These are phyloP conservation scores for Cunninghamia lanceolata DNA, from an alignment of 75 land plant genomes.

Conservation along the genomic window DNA sequence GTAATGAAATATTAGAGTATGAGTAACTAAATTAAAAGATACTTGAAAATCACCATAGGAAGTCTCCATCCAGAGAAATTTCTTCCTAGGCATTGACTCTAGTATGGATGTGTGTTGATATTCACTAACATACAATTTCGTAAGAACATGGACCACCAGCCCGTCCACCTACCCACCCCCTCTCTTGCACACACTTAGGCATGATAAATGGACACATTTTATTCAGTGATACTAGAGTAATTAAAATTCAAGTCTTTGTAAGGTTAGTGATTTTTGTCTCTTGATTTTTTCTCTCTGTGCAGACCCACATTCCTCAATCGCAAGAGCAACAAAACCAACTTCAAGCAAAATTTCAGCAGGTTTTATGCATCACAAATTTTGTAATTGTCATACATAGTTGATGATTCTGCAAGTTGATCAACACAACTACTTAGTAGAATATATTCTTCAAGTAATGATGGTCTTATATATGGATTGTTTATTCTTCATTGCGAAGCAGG, in stretches of 20 bases:
- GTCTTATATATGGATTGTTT: neutral
- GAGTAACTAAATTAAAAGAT: neutral
- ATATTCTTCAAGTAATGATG: neutral
- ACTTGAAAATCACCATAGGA: neutral
- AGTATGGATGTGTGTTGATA: neutral
- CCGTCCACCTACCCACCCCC: neutral
- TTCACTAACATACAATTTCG: neutral
- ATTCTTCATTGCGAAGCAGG: neutral
- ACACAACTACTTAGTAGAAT: neutral
- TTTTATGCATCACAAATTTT: neutral
- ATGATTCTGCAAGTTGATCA: neutral
- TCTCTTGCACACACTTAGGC: neutral
- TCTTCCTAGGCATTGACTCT: neutral
- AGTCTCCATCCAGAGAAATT: neutral
- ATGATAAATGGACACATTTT: no score
- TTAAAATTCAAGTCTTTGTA: neutral
- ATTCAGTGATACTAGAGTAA: neutral
- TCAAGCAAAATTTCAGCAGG: conserved; percentile 13
- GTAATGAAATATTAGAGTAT: neutral
- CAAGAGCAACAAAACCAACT: conserved; percentile 13
- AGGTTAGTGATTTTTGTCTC: conserved; percentile 5
- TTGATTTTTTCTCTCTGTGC: neutral
- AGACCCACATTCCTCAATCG: conserved; percentile 7
- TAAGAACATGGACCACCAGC: neutral
- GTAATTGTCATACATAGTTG: neutral